A percentile compares a stretch with the other conserved stretches of the same genome.
These are phyloP conservation scores for Lactuca saligna DNA, from an alignment of 129 eudicot genomes.

Conservation along the genomic window DNA sequence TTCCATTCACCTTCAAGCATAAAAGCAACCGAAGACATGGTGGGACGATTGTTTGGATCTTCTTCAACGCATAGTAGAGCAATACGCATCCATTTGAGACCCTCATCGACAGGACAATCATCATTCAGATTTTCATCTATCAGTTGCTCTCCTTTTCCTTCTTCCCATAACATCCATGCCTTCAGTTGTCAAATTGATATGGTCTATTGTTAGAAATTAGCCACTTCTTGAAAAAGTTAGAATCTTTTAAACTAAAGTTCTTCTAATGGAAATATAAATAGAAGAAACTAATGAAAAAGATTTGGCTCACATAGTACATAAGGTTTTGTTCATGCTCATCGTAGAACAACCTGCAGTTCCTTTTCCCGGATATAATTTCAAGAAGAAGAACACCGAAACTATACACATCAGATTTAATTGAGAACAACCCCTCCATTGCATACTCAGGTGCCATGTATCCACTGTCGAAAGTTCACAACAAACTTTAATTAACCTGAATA, in stretches of 20 bases:
- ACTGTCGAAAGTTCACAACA: not conserved
- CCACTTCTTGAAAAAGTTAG: too few relatives aligned
- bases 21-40: slow-evolving; percentile 1
- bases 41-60: slow-evolving; percentile 11
- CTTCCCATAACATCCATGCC: slow-evolving; percentile 3
- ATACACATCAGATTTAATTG: slow-evolving; percentile 7
- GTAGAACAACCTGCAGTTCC: not conserved
- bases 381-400: slow-evolving; percentile 7
- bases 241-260: not conserved
- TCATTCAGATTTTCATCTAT: slow-evolving; percentile 3
- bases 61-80: slow-evolving; percentile 12
- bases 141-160: slow-evolving; percentile 10
- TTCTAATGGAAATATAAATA: not conserved
- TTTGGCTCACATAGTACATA: not conserved
- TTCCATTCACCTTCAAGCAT: slow-evolving; percentile 15
- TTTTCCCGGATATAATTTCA: slow-evolving; percentile 7
- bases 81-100: not conserved
- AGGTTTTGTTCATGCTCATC: slow-evolving; percentile 7
- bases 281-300: not conserved
- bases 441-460: slow-evolving; percentile 57
- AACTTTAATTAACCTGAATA: too few relatives aligned
- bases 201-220: not conserved
- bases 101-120: not conserved
- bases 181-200: not conserved
- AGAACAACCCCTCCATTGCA: slow-evolving; percentile 25